Base-by-base conservation (phyloP, 345 rosid genomes). In the Limnanthes douglasii region DNA sequence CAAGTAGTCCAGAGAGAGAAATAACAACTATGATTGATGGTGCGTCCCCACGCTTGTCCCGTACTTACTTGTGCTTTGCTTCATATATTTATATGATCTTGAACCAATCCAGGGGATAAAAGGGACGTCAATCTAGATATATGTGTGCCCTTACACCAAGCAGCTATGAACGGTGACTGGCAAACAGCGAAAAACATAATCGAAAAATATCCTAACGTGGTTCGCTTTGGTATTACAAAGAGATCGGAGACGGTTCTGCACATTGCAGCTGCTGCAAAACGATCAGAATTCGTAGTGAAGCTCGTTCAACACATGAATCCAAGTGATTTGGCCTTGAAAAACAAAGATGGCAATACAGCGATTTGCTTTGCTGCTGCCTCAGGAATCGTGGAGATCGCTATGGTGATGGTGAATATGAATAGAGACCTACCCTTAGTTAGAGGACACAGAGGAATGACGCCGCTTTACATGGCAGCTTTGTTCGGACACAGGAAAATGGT, bases 131-230 rank as follows among this genome's bases (percentile, higher is more conserved):
- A 23, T 23, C 7, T 33, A 6, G 6, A 33, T 18, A 4, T 10
- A 0, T 41, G 13, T 13, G 21, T 41, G 18, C 62, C 69, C 11
- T 43, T 65, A 20, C 53, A 46, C 35, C 70, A 48, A 5, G 54
- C 73, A 10, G 54, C 68, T 10, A 34, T 53, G 14, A 60, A 59
- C 50, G 70, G 68, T 46, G 51, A 69, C 5, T 62, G 70, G 73
- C 37, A 26, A 46, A 49, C 16, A 16, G 79, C 60, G 5, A 51
- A 50, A 48, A 45, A 38, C 13, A 60, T 53, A 37, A 37, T 57
- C 3, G 24, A 18, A 32, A 35, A 15, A 27, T 37, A 54, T 19
- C 61, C 61, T 5, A 31, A 46, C 23, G 54, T 60, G 11, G 48
- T 31, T 21, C 31, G 37, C 30, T n/a, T n/a, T n/a, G n/a, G n/a